A percentile compares a stretch with the other conserved stretches of the same genome.
Conservation (phyloP, 352 stramenopile genomes). For the Lagenidium giganteum region DNA sequence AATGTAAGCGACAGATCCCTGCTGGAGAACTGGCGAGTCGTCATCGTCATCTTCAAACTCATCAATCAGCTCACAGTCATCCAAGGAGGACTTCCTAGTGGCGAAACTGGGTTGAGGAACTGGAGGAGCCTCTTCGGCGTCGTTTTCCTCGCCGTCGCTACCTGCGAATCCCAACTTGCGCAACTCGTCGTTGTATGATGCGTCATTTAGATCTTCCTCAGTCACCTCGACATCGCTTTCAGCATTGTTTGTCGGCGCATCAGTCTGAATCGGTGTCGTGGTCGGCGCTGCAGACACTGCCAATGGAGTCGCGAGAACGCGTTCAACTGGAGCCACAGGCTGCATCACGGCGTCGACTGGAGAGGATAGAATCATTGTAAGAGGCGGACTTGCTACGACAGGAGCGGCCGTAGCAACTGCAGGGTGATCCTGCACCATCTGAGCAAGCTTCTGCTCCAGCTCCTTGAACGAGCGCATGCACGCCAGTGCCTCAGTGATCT, state of each 20-base stretch:
- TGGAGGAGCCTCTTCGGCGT: too few species aligned
- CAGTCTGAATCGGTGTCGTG: too few species aligned
- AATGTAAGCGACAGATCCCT: not conserved
- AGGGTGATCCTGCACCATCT: not conserved
- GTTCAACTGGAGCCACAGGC: too few species aligned
- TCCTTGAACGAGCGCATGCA: slow-evolving; percentile 60
- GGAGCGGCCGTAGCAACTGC: not conserved
- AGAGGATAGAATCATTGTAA: too few species aligned
- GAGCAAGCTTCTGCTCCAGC: slow-evolving; percentile 30
- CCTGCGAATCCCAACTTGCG: slow-evolving; percentile 28
- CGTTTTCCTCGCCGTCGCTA: slow-evolving; percentile 3
- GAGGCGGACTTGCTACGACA: not conserved
- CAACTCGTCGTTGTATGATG: slow-evolving; percentile 40
- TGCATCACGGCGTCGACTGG: too few species aligned
- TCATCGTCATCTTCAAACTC: slow-evolving; percentile 55
- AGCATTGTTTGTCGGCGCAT: slow-evolving; percentile 12
- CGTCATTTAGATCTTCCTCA: slow-evolving; percentile 53
- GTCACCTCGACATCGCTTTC: slow-evolving; percentile 43
- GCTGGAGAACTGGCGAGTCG: too few species aligned
- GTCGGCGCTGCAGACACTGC: slow-evolving; percentile 2
- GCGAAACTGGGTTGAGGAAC: not conserved
- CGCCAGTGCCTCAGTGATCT: slow-evolving; percentile 46
- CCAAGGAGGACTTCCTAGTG: slow-evolving; percentile 17
- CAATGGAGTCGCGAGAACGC: too few species aligned
- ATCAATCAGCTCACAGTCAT: slow-evolving; percentile 64